Evolutionary conservation across 345 rosid genomes (phyloP), one percentile per base, ranked within the genome.

Genomic region (Acer yangbiense): DNA sequence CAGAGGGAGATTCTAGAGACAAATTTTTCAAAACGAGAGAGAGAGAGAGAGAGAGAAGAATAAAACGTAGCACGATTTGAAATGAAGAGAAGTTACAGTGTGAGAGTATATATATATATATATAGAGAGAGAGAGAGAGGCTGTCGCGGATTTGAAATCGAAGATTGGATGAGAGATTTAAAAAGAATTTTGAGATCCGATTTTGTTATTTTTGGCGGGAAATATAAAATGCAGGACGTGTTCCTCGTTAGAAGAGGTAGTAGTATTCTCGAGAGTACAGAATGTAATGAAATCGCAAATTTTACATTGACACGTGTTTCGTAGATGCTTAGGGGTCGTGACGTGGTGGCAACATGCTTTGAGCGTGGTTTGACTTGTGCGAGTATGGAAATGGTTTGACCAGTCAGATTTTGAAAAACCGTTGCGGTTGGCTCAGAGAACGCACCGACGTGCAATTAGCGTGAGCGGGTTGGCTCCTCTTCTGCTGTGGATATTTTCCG

Each of bases 141-240:
- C 25, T 13, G 35, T 52, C 17, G n/a, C 57, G 68, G 77, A 72
- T 55, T 72, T 44, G 62, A 78, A 73, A 65, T 7, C 44, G 7
- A 55, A 50, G 52, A 17, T 25, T 13, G 6, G 52, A 16, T 65
- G 44, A 35, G 27, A 60, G 29, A 66, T 43, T 43, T 20, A 3
- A 73, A 6, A 2, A 27, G 25, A 20, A 48, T 13, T 4, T 48
- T 67, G 23, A 43, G 32, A 46, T 67, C 50, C 63, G 18, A 18
- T 13, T 54, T 27, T 39, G 63, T 35, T 50, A 72, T n/a, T 14
- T 69, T 50, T 74, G 67, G 82, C 75, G 82, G 82, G 82, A 58
- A 60, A 61, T 4, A 46, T n/a, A 61, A 21, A 60, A 72, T 11
- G 18, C 52, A 57, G 48, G 65, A 57, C 65, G 75, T 32, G 73